Evolutionary conservation across 768 basidiomycete species (phyloP).

Genomic region (Kwoniella europaea): DNA sequence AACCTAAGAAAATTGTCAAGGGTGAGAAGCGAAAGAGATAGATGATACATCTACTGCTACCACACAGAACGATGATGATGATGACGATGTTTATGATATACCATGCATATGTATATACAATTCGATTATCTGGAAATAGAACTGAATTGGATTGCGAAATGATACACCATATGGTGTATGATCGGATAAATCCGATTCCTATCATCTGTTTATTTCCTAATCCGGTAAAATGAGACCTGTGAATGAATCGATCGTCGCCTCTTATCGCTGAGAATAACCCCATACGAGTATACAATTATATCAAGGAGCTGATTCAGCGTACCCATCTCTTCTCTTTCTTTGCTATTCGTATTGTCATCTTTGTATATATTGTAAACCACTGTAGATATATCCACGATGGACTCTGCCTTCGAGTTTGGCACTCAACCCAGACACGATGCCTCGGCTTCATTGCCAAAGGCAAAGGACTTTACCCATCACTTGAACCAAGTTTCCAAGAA

Average conservation of each 20-base stretch:
- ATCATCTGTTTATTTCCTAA: not conserved
- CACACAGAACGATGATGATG: not conserved
- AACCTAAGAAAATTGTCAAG: slow-evolving; percentile 15
- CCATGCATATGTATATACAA: slow-evolving; percentile 16
- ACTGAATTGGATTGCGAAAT: not conserved
- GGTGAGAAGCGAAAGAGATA: slow-evolving; percentile 31
- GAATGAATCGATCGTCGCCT: slow-evolving; percentile 4
- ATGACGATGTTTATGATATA: slow-evolving; percentile 7
- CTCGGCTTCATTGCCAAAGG: slow-evolving; percentile 40
- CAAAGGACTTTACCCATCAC: slow-evolving; percentile 75
- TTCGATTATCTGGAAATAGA: not conserved
- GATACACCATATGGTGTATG: slow-evolving; percentile 11
- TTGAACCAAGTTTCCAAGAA: slow-evolving; percentile 66
- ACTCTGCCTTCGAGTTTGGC: slow-evolving; percentile 46
- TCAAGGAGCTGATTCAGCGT: slow-evolving; percentile 9
- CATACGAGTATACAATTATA: not conserved
- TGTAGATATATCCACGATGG: slow-evolving; percentile 32
- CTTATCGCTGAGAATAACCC: not conserved
- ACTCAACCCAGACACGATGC: slow-evolving; percentile 1
- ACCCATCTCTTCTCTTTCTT: not conserved
- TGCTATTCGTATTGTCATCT: slow-evolving; percentile 2
- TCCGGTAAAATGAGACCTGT: not conserved
- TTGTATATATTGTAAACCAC: slow-evolving; percentile 3
- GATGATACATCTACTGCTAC: not conserved
- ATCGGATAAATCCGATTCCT: not conserved